Evolutionary conservation across 495 filamentous ascomycete genomes (phyloP), one percentile per base, ranked within the genome.

Genomic region (Daldinia concentrica): DNA sequence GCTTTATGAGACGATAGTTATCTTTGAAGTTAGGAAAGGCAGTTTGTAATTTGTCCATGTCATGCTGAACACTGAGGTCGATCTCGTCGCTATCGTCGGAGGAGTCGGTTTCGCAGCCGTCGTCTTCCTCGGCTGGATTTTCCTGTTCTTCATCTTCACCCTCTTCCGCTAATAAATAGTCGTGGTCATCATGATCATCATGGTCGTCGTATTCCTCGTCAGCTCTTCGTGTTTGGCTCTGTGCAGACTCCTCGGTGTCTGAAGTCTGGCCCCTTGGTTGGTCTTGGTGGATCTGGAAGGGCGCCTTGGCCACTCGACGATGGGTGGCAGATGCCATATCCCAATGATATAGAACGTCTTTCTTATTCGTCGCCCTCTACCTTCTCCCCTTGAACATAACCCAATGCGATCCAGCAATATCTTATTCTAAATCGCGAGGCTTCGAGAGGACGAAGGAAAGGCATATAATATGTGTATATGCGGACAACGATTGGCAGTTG

Each of bases 1-100:
- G 90, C 82, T 98, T 97, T 73, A 99, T 94, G 56, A 99, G 80
- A 29, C 95, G 90, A 80, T 93, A 99, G 36, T 87, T 86, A 60
- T 91, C 84, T 39, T 89, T 90, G 66, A 97, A 94, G n/a, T 90
- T 91, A 27, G 88, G 87, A 73, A 98, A 98, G 26, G 87, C 90
- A 11, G 90, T 82, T 69, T 96, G 89, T 43, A 99, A 88, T 66
- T 87, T 91, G 30, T 85, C 87, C 89, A 99, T 98, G 76, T 99
- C 95, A 39, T 94, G 89, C 50, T 84, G 86, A 43, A 97, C 91
- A 4, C 82, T 84, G 27, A 89, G 82, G 74, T 97, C 92, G 27
- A 95, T 83, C 39, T 87, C 84, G 64, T 91, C 87, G 19, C 90
- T 88, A 17, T 73, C 73, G 2, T 89, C 88, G 0, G 85, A 85